Conservation (phyloP, 805 yeast genomes). For the Ascoidea tarda region DNA sequence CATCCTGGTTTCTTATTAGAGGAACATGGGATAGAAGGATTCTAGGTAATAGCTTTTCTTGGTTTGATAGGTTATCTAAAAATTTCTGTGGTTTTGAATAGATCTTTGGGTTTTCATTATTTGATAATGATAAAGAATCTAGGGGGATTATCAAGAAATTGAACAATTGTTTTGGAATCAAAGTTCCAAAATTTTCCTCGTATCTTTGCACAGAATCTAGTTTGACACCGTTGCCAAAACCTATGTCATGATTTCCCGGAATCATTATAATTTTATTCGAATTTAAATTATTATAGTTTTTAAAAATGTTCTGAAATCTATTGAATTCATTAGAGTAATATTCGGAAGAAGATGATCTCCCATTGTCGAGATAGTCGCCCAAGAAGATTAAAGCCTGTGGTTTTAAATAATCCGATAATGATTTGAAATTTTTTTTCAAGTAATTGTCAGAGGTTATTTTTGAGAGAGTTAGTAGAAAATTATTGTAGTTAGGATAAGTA, state of each 20-base stretch:
- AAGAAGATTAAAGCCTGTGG: constrained; percentile 71
- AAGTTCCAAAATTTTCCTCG: constrained; percentile 57
- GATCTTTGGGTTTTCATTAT: constrained; percentile 26
- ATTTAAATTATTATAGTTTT: constrained; percentile 30
- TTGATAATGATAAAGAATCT: constrained; percentile 72
- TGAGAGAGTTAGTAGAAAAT: constrained; percentile 37
- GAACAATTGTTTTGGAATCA: constrained; percentile 35
- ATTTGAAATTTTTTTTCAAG: constrained; percentile 60
- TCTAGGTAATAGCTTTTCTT: constrained; percentile 31
- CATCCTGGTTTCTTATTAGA: constrained; percentile 47
- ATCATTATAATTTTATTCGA: constrained; percentile 24
- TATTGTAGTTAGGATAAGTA: constrained; percentile 67
- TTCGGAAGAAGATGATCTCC: constrained; percentile 67
- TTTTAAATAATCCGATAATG: constrained; percentile 37
- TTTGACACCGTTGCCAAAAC: constrained; percentile 67
- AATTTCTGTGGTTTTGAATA: constrained; percentile 33
- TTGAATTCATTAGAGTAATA: constrained; percentile 56
- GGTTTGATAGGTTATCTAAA: constrained; percentile 20
- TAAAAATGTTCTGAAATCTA: constrained; percentile 58
- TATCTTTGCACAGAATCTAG: constrained; percentile 48
- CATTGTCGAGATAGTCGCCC: constrained; percentile 94
- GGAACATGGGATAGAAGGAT: constrained; percentile 84
- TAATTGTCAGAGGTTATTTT: constrained; percentile 60
- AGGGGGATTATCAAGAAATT: constrained; percentile 53
- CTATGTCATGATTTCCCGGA: constrained; percentile 97